Base-by-base conservation (phyloP, 768 basidiomycete genomes). In the Punctularia strigosozonata region DNA sequence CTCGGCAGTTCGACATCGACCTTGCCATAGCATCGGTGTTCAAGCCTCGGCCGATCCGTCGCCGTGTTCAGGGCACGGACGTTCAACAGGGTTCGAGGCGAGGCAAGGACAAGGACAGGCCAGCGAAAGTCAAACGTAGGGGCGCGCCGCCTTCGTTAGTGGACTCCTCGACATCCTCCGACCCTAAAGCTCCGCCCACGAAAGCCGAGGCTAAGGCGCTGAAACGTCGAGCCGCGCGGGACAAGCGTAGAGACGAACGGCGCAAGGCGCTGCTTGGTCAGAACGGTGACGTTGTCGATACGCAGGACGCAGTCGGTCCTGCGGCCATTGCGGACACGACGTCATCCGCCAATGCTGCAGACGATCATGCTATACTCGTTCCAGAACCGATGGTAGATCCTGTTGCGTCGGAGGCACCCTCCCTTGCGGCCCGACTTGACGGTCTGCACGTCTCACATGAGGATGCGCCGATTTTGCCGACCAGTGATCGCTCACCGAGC, bases 11-110 rank as follows among this genome's bases (percentile, higher is more conserved):
- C 42, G 53, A 64, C 14, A 56, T 77, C 38, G 73, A 75, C 51
- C 68, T 87, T 41, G 78, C 80, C 50, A 82, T 85, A 35, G 60
- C 71, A 3, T 66, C 75, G 3, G 83, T 86, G 7, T 83, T 73
- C 61, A 84, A 85, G 48, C 82, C 82, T 1, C 71, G 77, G 1
- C 80, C 80, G 2, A 58, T 70, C 46, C 75, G 71, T 65, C 69
- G 59, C 20, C 60, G 60, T 14, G 33, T 55, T 31, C 48, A 66
- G 19, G 37, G 39, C 40, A 25, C 38, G 25, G 39, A 28, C 25
- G 25, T 47, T 43, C 45, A 50, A 28, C 49, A 46, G 43, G 48
- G 50, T 39, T 50, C 46, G 22, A 38, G 60, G 57, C 46, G 50
- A 23, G 35, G 25, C 19, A 47, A 46, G 34, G 39, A 39, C 22